Evolutionary conservation across 192 early-diverging fungal genomes (phyloP).

Genomic region (Rhizophagus clarus): DNA sequence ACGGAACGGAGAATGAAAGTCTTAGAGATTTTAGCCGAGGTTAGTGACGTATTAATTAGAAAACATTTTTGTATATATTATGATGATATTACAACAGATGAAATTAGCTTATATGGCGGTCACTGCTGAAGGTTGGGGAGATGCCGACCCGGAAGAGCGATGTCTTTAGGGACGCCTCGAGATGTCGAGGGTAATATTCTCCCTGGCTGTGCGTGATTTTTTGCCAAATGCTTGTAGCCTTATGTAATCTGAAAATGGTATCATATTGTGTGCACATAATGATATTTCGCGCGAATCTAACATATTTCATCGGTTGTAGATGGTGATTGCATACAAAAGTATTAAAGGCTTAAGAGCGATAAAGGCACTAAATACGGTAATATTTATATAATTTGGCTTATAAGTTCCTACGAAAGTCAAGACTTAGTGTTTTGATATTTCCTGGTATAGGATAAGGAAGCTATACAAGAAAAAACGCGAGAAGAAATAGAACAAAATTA

Average conservation of each 20-base stretch:
- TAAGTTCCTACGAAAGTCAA: constrained; percentile 38
- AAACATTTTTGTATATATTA: too few species aligned
- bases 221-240: neutral
- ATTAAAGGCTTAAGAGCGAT: neutral
- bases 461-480: neutral
- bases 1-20: too few species aligned
- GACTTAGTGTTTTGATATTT: constrained; percentile 42
- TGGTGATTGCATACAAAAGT: too few species aligned
- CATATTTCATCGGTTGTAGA: too few species aligned
- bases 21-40: too few species aligned
- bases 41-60: too few species aligned
- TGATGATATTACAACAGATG: too few species aligned
- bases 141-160: constrained; percentile 33
- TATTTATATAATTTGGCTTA: neutral
- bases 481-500: constrained; percentile 15
- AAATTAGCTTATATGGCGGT: neutral
- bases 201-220: constrained; percentile 12
- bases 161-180: constrained; percentile 40
- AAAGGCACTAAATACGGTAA: constrained; percentile 9
- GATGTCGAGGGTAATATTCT: constrained; percentile 36
- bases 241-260: neutral
- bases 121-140: constrained; percentile 15
- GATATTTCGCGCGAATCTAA: neutral
- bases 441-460: neutral
- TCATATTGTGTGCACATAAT: constrained; percentile 6